Evolutionary conservation across 2,329 filamentous ascomycete species (phyloP).

Genomic region (Hortaea werneckii): DNA sequence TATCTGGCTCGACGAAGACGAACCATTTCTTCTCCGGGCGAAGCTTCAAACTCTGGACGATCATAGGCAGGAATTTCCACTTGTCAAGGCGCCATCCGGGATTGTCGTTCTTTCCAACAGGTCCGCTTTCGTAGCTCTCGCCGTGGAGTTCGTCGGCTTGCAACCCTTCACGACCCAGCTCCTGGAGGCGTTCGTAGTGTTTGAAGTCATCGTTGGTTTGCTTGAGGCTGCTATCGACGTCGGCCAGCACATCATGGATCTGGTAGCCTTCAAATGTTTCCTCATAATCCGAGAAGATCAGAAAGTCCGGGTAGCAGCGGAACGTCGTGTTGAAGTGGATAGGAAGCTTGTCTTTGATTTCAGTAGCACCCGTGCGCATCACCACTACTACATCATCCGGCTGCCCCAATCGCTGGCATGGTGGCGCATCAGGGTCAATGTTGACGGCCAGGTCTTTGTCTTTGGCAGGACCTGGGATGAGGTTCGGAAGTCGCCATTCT

Average conservation of each 20-base stretch:
- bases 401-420: constrained; percentile 13
- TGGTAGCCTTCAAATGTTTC: constrained; percentile 39
- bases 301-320: constrained; percentile 44
- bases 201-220: constrained; percentile 24
- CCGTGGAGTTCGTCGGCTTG: constrained; percentile 19
- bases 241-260: constrained; percentile 27
- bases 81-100: constrained; percentile 31
- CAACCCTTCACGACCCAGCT: constrained; percentile 22
- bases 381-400: constrained; percentile 45
- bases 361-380: constrained; percentile 49
- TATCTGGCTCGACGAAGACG: constrained; percentile 50
- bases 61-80: constrained; percentile 47
- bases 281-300: constrained; percentile 50
- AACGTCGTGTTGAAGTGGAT: constrained; percentile 45
- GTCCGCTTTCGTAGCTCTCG: constrained; percentile 10
- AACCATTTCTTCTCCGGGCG: constrained; percentile 46
- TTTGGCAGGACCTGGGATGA: not conserved
- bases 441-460: not conserved
- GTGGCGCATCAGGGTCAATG: not conserved
- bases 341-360: constrained; percentile 45
- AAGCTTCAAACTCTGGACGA: constrained; percentile 25
- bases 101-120: constrained; percentile 19
- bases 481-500: not conserved
- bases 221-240: constrained; percentile 22
- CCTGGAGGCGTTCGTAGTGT: constrained; percentile 27